These are phyloP conservation scores for Trichoderma orchidacearum DNA, from an alignment of 495 filamentous ascomycete species.

Conservation along the genomic window DNA sequence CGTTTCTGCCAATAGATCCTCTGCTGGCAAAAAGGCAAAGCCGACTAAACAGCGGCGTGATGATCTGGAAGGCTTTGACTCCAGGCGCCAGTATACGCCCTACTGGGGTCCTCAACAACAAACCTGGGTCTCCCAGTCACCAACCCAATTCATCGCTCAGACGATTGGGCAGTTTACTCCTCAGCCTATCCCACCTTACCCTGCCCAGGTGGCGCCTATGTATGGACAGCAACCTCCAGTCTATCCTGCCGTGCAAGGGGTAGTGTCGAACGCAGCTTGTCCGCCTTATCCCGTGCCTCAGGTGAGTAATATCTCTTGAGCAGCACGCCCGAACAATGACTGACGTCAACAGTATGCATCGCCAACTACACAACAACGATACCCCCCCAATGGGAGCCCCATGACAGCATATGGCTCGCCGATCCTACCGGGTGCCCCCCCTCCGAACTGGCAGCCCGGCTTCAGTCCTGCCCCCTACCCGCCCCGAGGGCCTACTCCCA, in stretches of 20 bases:
- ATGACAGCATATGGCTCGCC: slow-evolving; percentile 15
- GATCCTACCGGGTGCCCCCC: slow-evolving; percentile 9
- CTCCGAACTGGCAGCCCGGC: slow-evolving; percentile 3
- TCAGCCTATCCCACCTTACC: slow-evolving; percentile 12
- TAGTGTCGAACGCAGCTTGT: background rate
- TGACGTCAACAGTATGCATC: slow-evolving; percentile 14
- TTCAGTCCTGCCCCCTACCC: slow-evolving; percentile 2
- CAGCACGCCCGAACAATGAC: background rate
- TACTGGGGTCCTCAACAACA: slow-evolving; percentile 49
- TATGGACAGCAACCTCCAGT: slow-evolving; percentile 5
- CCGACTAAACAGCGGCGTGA: slow-evolving; percentile 54
- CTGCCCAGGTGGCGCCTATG: slow-evolving; percentile 8
- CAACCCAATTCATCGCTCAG: slow-evolving; percentile 21
- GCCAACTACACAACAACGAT: slow-evolving; percentile 15
- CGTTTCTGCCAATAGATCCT: slow-evolving; percentile 54
- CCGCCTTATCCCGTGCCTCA: slow-evolving; percentile 22
- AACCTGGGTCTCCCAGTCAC: slow-evolving; percentile 29
- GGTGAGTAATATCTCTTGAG: slow-evolving; percentile 14
- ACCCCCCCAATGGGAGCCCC: slow-evolving; percentile 4
- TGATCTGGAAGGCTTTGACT: slow-evolving; percentile 77
- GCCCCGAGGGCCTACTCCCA: slow-evolving; percentile 7
- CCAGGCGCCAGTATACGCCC: slow-evolving; percentile 65
- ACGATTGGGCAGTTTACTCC: slow-evolving; percentile 19
- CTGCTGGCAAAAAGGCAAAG: slow-evolving; percentile 29
- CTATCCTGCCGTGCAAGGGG: background rate